A percentile compares a stretch with the other conserved stretches of the same genome.
Conservation (phyloP, 139 green algal genomes). For the Closterium sp. region DNA sequence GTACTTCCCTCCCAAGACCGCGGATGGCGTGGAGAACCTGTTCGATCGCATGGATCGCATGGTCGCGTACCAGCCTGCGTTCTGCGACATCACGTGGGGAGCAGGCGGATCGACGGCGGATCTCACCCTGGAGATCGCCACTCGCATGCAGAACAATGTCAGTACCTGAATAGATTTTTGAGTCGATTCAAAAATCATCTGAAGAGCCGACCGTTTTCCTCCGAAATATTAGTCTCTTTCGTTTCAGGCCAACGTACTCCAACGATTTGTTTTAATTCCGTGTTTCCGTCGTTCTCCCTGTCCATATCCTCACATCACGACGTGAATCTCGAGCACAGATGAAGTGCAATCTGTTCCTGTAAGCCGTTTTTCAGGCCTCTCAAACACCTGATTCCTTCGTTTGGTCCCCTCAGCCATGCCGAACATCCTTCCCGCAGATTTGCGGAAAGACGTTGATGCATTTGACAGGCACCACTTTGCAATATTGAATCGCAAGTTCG, state of each 20-base stretch:
- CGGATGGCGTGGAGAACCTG: slow-evolving; percentile 93
- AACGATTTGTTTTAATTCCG: too few species aligned
- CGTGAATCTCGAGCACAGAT: background rate
- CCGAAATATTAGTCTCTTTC: too few species aligned
- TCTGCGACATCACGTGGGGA: slow-evolving; percentile 99
- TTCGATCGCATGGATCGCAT: slow-evolving; percentile 87
- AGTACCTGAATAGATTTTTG: background rate
- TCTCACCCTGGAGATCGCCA: slow-evolving; percentile 92
- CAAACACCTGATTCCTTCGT: too few species aligned
- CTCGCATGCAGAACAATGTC: slow-evolving; percentile 82
- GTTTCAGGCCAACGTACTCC: too few species aligned
- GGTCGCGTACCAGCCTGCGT: slow-evolving; percentile 75
- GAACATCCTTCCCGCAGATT: too few species aligned
- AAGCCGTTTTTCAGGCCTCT: too few species aligned
- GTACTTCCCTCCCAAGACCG: slow-evolving; percentile 91
- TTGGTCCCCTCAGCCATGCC: too few species aligned
- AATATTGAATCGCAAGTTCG: too few species aligned
- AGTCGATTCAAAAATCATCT: too few species aligned
- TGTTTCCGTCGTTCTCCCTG: too few species aligned
- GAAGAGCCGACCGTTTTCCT: background rate
- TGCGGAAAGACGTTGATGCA: too few species aligned
- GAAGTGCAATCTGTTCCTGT: background rate
- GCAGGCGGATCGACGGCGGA: slow-evolving; percentile 92
- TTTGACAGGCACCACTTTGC: too few species aligned
- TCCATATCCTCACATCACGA: background rate